Base-by-base conservation (phyloP, 306 rosid genomes). In the Pterocarpus macrocarpus region DNA sequence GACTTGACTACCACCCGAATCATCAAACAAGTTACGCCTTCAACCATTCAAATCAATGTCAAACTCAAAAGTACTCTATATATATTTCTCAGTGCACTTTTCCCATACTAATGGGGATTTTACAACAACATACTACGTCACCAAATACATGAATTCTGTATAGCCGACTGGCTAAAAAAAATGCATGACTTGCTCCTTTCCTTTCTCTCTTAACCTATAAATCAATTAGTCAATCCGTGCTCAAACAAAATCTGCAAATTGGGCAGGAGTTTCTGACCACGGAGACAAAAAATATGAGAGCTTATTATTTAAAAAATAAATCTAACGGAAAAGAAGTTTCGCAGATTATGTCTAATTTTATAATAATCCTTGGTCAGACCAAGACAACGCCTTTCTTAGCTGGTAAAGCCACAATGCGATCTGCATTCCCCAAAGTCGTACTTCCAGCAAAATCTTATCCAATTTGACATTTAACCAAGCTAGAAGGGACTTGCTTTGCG, bases 341-440 rank as follows among this genome's bases (percentile, higher is more conserved):
- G 69, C 64, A 43, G 52, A 69, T 59, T 68, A 53, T 6, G 76
- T 56, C 58, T 50, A 55, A 38, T 16, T 73, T 50, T 50, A 50
- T 69, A 15, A 71, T 62, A 45, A 58, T 76, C 77, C 69, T 81
- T 69, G 77, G 78, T 62, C 79, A 82, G 90, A 79, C 90, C 84
- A 89, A 55, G 85, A 22, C 77, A 95, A 43, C 16, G 88, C 69
- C 83, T 77, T 90, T 87, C 88, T 88, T 35, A 92, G 41, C 74
- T 77, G 92, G 49, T 93, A 77, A 84, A 95, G 86, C 99, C 98
- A 87, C 73, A 91, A 64, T 67, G 92, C 94, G 50, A 88, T 73
- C 83, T 89, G 96, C 88, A 95, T 87, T 83, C 84, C 90, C 67
- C 89, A 89, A 43, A 95, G 87, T 71, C 97, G 89, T 79, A 86